A percentile compares a stretch with the other conserved stretches of the same genome.
These are phyloP conservation scores for Coemansia sp. DNA, from an alignment of 192 early-diverging fungal species.

Conservation along the genomic window DNA sequence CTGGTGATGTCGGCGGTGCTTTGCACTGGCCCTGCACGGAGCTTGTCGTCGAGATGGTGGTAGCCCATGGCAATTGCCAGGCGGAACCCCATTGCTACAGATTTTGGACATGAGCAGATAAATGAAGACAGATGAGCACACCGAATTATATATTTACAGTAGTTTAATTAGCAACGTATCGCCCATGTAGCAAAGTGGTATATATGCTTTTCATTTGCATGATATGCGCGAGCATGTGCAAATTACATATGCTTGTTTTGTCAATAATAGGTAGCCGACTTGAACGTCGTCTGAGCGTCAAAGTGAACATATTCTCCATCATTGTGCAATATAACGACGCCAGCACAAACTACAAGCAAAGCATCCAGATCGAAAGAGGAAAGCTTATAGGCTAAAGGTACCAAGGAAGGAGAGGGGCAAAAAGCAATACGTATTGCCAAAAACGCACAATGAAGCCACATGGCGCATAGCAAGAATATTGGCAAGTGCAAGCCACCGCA, in stretches of 20 bases:
- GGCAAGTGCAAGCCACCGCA: conserved; percentile 25
- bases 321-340: neutral
- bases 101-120: neutral
- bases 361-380: neutral
- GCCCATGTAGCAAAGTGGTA: no score
- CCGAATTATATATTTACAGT: neutral
- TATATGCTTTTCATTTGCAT: neutral
- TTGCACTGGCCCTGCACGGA: conserved; percentile 38
- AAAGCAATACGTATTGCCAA: neutral
- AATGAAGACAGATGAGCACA: neutral
- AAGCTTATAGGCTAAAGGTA: neutral
- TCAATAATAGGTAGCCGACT: no score
- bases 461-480: conserved; percentile 9
- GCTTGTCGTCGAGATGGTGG: conserved; percentile 48
- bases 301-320: no score
- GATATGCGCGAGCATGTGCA: neutral
- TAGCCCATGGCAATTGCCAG: conserved; percentile 56
- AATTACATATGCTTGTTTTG: neutral
- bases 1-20: conserved; percentile 38
- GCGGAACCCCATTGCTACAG: conserved; percentile 55
- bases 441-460: conserved; percentile 10
- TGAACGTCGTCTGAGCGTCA: no score
- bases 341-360: neutral
- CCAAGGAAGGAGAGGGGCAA: neutral
- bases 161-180: neutral